These are phyloP conservation scores for Lentinula boryana DNA, from an alignment of 768 basidiomycete species.

Conservation along the genomic window DNA sequence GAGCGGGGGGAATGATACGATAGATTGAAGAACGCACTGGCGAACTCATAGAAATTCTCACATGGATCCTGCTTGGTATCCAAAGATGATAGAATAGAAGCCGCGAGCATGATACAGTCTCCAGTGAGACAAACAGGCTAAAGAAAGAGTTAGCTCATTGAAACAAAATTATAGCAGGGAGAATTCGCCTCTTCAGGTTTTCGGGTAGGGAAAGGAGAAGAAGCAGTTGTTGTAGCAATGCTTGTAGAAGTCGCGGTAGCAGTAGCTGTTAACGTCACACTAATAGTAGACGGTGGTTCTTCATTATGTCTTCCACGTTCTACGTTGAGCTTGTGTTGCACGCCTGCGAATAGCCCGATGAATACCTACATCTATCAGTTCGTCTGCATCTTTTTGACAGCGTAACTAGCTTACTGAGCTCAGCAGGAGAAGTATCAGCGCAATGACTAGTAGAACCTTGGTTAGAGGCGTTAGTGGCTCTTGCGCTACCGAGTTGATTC, in stretches of 20 bases:
- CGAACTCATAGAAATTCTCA: constrained; percentile 90
- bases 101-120: constrained; percentile 79
- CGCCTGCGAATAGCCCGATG: constrained; percentile 89
- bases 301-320: constrained; percentile 32
- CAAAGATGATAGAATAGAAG: constrained; percentile 72
- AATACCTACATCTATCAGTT: constrained; percentile 46
- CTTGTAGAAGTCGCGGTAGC: constrained; percentile 35
- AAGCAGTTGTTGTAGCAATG: constrained; percentile 33
- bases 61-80: constrained; percentile 88
- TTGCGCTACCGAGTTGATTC: constrained; percentile 51
- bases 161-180: neutral
- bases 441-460: constrained; percentile 71
- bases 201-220: constrained; percentile 44
- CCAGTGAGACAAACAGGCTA: constrained; percentile 69
- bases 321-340: constrained; percentile 68
- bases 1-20: constrained; percentile 5
- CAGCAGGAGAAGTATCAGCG: constrained; percentile 73
- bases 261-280: constrained; percentile 29
- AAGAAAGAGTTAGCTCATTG: constrained; percentile 8
- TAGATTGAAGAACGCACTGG: constrained; percentile 54
- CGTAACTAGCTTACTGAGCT: constrained; percentile 42
- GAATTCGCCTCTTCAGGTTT: constrained; percentile 45
- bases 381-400: neutral
- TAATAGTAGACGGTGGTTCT: constrained; percentile 8
- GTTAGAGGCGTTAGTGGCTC: constrained; percentile 82